Evolutionary conservation across 192 early-diverging fungal species (phyloP), one percentile per base, ranked within the genome.

Genomic region (Podila epigama): DNA sequence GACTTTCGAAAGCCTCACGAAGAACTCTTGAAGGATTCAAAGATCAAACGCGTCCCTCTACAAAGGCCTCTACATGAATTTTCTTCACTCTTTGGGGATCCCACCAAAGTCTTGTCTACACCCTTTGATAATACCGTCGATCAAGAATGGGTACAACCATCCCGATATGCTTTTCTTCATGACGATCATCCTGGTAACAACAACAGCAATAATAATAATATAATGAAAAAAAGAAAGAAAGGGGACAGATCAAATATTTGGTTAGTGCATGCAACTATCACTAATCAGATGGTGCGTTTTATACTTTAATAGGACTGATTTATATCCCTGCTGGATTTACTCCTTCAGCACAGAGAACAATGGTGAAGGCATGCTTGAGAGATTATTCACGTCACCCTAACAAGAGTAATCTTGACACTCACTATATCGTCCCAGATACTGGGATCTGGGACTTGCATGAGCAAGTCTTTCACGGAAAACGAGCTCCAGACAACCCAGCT

Each of bases 391-490:
- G 71, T 28, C 85, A 88, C 28, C 97, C 97, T 6, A 96, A 95
- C 73, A 88, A 90, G 9, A 89, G 90, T 41, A 98, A 95, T 79
- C 85, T 98, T 4, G 93, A 98, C 65, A 90, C 95, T 18, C 95
- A 96, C 68, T 98, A 93, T 60, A 55, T 77, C 6, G 60, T 94
- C 18, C 91, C 91, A 7, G 52, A 77, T 1, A 58, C 73, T 31
- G 92, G 92, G 8, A 35, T 90, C 16, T 92, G 89, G 92, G 64
- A 81, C 20, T 62, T 83, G 20, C 78, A 88, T 65, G 87, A 85
- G 50, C 33, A 64, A 29, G 68, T 78, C 11, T 57, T 61, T 27
- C 36, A 53, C 29, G 67, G 69, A 33, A 37, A 54, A 12, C 59
- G 71, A 44, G 34, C 68, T 2, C 37, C 54, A 13, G 56, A 70